These are phyloP conservation scores for Diaporthe ilicicola DNA, from an alignment of 2,329 filamentous ascomycete genomes.

Conservation along the genomic window DNA sequence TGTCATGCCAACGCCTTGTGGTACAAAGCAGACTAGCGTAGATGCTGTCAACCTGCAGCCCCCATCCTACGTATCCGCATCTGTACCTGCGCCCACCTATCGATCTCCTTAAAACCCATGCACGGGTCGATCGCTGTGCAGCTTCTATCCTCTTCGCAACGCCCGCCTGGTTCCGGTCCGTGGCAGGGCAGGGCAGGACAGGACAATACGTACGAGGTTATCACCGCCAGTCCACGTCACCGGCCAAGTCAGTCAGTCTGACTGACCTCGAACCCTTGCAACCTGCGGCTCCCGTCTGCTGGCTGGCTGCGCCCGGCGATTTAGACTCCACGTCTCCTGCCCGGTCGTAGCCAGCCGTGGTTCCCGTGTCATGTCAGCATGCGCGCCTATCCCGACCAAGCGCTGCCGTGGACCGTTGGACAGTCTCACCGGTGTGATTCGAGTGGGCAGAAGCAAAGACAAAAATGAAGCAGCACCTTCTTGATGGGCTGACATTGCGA, in stretches of 20 bases:
- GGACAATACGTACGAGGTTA: constrained; percentile 18
- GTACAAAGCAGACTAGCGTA: constrained; percentile 24
- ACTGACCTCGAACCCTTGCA: constrained; percentile 25
- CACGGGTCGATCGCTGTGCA: constrained; percentile 18
- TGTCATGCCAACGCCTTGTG: constrained; percentile 22
- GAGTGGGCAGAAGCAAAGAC: background rate
- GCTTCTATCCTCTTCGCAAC: constrained; percentile 8
- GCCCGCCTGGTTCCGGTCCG: constrained; percentile 13
- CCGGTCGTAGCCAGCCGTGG: constrained; percentile 16
- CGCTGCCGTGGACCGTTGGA: constrained; percentile 22
- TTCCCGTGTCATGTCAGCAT: constrained; percentile 24
- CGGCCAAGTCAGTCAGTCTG: constrained; percentile 19
- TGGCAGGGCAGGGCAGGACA: constrained; percentile 21
- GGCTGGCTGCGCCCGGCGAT: constrained; percentile 15
- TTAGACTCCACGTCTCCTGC: constrained; percentile 22
- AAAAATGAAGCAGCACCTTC: constrained; percentile 13
- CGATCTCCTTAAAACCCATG: constrained; percentile 15
- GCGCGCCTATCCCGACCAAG: constrained; percentile 8
- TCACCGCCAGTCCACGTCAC: constrained; percentile 30
- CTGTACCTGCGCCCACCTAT: constrained; percentile 25
- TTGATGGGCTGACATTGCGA: constrained; percentile 7
- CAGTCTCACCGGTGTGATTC: constrained; percentile 21
- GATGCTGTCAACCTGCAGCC: constrained; percentile 32
- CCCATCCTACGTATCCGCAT: constrained; percentile 28
- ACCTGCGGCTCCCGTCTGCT: constrained; percentile 24